Conservation (phyloP, 2,329 filamentous ascomycete species). For the Talaromyces sp. region DNA sequence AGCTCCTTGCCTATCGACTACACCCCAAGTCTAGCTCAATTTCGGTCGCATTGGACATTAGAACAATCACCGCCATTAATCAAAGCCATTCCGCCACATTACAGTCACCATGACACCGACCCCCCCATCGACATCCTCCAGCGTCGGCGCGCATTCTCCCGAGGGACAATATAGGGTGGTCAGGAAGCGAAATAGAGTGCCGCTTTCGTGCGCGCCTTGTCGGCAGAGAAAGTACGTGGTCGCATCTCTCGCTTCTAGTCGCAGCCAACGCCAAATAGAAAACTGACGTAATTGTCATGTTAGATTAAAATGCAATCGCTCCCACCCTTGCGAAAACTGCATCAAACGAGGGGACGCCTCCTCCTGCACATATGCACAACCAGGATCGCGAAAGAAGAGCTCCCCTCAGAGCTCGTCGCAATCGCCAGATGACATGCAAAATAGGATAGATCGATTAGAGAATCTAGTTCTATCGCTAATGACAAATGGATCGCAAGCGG, state of each 20-base stretch:
- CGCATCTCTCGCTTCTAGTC: too few relatives aligned
- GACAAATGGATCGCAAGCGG: constrained; percentile 72
- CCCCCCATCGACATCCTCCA: constrained; percentile 61
- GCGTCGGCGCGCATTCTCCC: constrained; percentile 69
- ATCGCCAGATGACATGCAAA: constrained; percentile 93
- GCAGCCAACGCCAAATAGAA: constrained; percentile 6
- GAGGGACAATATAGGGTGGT: constrained; percentile 84
- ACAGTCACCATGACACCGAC: constrained; percentile 37
- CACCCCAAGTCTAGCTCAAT: not conserved
- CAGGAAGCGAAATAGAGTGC: constrained; percentile 85
- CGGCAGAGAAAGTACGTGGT: constrained; percentile 78
- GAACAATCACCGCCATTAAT: too few relatives aligned
- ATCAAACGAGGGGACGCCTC: constrained; percentile 77
- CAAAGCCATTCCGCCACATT: not conserved
- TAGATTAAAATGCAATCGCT: constrained; percentile 86
- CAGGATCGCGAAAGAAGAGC: constrained; percentile 67
- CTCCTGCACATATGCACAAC: constrained; percentile 77
- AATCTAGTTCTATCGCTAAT: constrained; percentile 87
- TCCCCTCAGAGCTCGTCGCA: constrained; percentile 53
- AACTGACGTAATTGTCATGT: constrained; percentile 21
- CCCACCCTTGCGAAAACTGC: constrained; percentile 89
- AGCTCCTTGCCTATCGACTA: not conserved
- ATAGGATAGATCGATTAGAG: constrained; percentile 92
- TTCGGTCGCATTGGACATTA: not conserved
- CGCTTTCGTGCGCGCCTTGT: constrained; percentile 86